Percentiles rank a stretch among this genome's conserved stretches.
These are phyloP conservation scores for Fusarium transvaalense DNA, from an alignment of 2,329 filamentous ascomycete genomes.

Conservation along the genomic window DNA sequence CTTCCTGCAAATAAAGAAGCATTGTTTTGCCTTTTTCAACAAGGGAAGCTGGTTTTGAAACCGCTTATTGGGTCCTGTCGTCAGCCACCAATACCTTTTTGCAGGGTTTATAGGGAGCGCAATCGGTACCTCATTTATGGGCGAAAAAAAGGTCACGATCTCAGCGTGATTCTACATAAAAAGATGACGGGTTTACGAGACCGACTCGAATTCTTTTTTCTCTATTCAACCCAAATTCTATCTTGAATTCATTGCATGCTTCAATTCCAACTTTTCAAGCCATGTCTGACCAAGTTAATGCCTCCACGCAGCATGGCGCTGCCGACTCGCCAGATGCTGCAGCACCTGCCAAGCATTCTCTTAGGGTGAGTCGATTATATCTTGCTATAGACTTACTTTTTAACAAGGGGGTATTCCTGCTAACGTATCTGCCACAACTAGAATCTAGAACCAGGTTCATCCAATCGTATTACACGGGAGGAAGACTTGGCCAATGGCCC, in stretches of 20 bases:
- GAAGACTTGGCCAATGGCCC: background rate
- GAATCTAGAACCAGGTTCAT: accelerated
- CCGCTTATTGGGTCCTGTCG: background rate
- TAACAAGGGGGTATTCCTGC: accelerated
- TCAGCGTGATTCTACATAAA: background rate
- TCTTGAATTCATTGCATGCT: no score
- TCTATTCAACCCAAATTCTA: background rate
- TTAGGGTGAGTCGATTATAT: background rate
- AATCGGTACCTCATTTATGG: background rate
- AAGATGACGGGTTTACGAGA: background rate
- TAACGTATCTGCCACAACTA: background rate
- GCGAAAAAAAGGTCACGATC: background rate
- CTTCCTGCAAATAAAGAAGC: background rate
- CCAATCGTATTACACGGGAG: background rate
- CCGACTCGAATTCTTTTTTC: no score
- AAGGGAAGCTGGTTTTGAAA: conserved; percentile 1
- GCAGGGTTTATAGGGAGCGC: conserved; percentile 1
- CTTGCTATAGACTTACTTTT: no score
- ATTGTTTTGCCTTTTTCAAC: background rate
- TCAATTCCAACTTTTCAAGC: no score
- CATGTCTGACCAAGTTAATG: background rate
- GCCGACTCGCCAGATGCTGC: background rate
- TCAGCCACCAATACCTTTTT: background rate
- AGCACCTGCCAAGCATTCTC: background rate
- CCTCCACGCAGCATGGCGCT: no score